phyloP scores from a whole-genome alignment of 805 yeast species.

The Wickerhamiella galacta region DNA sequence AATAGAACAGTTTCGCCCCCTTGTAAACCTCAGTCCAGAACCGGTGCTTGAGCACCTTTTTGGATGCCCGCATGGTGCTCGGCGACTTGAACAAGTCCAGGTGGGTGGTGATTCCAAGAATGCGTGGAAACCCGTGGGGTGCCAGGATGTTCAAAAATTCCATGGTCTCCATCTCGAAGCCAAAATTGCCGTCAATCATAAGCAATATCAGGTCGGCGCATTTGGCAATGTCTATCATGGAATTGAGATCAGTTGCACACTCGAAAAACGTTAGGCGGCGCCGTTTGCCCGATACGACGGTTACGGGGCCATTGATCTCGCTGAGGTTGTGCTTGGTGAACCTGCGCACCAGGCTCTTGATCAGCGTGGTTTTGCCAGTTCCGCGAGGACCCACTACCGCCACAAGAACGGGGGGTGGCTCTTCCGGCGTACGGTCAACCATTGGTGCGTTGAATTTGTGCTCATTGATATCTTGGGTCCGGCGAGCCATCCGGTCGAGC shows the following conservation, averaged over 20 bases:
- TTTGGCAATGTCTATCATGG: constrained; percentile 93
- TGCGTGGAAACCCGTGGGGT: constrained; percentile 98
- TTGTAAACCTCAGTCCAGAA: constrained; percentile 98
- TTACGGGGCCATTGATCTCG: constrained; percentile 89
- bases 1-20: constrained; percentile 89
- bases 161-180: constrained; percentile 99
- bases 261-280: constrained; percentile 86
- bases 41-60: constrained; percentile 79
- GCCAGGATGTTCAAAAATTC: constrained; percentile 91
- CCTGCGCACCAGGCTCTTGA: constrained; percentile 74
- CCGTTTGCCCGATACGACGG: constrained; percentile 89
- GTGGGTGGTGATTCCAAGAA: constrained; percentile 89
- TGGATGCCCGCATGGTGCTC: constrained; percentile 75
- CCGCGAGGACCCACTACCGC: constrained; percentile 99
- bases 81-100: constrained; percentile 84
- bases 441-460: constrained; percentile 86
- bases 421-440: constrained; percentile 95
- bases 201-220: constrained; percentile 82
- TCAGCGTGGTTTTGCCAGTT: constrained; percentile 88
- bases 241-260: constrained; percentile 78
- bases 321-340: constrained; percentile 70
- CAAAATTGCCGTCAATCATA: constrained; percentile 91
- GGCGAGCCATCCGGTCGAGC: constrained; percentile 63
- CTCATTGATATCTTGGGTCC: constrained; percentile 71
- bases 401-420: constrained; percentile 91